A percentile compares a stretch with the other conserved stretches of the same genome.
phyloP scores from a whole-genome alignment of 768 basidiomycete genomes.

The Filobasidium floriforme region DNA sequence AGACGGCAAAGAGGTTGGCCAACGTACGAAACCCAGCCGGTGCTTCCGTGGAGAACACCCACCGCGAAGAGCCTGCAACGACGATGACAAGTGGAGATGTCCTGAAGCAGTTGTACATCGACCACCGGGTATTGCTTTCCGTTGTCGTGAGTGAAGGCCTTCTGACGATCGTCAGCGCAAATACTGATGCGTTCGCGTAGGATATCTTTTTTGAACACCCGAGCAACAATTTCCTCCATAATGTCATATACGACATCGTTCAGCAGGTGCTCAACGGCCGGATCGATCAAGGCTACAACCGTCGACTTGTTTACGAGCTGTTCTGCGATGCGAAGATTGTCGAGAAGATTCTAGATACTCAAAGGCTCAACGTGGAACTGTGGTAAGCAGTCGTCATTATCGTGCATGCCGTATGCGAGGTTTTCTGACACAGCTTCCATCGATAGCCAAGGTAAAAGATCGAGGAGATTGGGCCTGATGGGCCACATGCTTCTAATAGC shows the following conservation, averaged over 20 bases:
- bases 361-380: slow-evolving; percentile 67
- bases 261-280: slow-evolving; percentile 90
- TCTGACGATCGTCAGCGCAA: neutral
- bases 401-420: neutral
- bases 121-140: slow-evolving; percentile 63
- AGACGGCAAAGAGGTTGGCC: neutral
- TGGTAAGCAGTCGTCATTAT: slow-evolving; percentile 49
- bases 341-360: slow-evolving; percentile 78
- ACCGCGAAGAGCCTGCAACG: neutral
- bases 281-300: slow-evolving; percentile 67
- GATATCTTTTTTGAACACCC: slow-evolving; percentile 93
- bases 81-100: slow-evolving; percentile 56
- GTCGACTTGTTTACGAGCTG: slow-evolving; percentile 70
- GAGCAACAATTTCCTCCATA: slow-evolving; percentile 96
- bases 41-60: slow-evolving; percentile 20
- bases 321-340: slow-evolving; percentile 81
- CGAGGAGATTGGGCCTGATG: slow-evolving; percentile 74
- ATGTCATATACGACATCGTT: slow-evolving; percentile 87
- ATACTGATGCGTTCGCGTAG: slow-evolving; percentile 46
- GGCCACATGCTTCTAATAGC: slow-evolving; percentile 91
- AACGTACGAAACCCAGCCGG: slow-evolving; percentile 22
- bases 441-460: slow-evolving; percentile 48
- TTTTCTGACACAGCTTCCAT: slow-evolving; percentile 31
- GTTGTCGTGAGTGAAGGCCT: slow-evolving; percentile 58
- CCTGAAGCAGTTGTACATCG: slow-evolving; percentile 69